A percentile compares a stretch with the other conserved stretches of the same genome.
phyloP scores from a whole-genome alignment of 371 early-diverging fungal genomes.

The Nosema muscidifuracis region DNA sequence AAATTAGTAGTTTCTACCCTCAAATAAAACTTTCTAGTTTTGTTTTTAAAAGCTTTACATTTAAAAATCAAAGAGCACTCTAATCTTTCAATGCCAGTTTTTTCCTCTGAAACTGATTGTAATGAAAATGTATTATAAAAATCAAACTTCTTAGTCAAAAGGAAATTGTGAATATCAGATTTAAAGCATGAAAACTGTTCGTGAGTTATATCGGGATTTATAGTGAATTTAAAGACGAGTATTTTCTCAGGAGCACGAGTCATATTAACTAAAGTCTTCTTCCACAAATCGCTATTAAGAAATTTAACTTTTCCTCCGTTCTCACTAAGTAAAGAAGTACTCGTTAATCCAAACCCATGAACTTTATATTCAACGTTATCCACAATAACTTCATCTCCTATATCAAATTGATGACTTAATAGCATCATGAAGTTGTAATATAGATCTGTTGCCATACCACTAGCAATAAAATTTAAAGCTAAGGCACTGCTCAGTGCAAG shows the following conservation, averaged over 20 bases:
- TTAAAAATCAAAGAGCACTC: constrained; percentile 52
- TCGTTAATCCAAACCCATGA: constrained; percentile 54
- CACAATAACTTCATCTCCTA: constrained; percentile 63
- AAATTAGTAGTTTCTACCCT: constrained; percentile 56
- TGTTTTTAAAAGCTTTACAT: constrained; percentile 57
- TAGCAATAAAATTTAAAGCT: constrained; percentile 58
- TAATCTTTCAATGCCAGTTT: constrained; percentile 47
- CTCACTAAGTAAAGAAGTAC: constrained; percentile 53
- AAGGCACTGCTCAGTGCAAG: constrained; percentile 59
- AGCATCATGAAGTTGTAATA: constrained; percentile 57
- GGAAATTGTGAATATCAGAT: constrained; percentile 49
- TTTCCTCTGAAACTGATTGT: constrained; percentile 42
- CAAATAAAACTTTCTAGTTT: constrained; percentile 57
- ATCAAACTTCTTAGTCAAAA: constrained; percentile 46
- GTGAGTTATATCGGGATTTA: constrained; percentile 38
- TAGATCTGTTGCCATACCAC: constrained; percentile 52
- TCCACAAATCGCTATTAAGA: constrained; percentile 61
- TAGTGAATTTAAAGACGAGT: constrained; percentile 55
- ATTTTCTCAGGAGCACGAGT: constrained; percentile 63
- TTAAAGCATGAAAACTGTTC: constrained; percentile 49
- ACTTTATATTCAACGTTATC: constrained; percentile 57
- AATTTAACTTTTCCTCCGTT: constrained; percentile 63
- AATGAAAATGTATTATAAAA: constrained; percentile 61
- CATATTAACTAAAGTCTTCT: constrained; percentile 61
- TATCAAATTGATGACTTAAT: constrained; percentile 63